These are phyloP conservation scores for Hirschioporus abietinus DNA, from an alignment of 768 basidiomycete species.

Conservation along the genomic window DNA sequence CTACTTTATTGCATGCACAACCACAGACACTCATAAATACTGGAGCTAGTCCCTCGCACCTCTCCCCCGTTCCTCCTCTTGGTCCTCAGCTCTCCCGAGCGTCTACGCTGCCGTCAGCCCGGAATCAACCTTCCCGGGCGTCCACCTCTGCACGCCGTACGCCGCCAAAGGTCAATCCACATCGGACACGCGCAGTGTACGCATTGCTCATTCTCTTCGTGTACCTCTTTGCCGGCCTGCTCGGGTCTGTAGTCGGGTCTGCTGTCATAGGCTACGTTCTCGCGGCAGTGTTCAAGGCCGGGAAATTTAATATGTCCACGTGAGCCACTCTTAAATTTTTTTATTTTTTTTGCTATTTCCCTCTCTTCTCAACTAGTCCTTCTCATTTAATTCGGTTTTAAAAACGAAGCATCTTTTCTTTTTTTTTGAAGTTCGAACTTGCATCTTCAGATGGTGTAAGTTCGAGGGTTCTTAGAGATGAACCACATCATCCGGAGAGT, in stretches of 20 bases:
- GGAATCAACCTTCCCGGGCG: not conserved
- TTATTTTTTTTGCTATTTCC: not conserved
- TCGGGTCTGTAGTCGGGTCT: conserved; percentile 33
- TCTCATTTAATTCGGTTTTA: not conserved
- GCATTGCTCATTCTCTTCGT: conserved; percentile 34
- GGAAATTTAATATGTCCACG: conserved; percentile 37
- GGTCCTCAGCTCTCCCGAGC: not conserved
- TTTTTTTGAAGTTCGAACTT: not conserved
- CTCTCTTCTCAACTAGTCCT: not conserved
- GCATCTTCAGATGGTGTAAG: not conserved
- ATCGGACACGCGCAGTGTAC: conserved; percentile 33
- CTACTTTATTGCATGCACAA: not conserved
- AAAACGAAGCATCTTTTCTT: not conserved
- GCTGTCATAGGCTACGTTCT: conserved; percentile 35
- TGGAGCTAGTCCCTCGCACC: not conserved
- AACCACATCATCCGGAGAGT: not conserved
- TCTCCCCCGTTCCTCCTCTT: not conserved
- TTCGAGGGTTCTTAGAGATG: not conserved
- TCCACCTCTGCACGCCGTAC: not conserved
- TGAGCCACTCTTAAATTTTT: conserved; percentile 19
- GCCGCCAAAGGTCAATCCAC: conserved; percentile 25
- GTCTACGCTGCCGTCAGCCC: not conserved
- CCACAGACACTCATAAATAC: not conserved
- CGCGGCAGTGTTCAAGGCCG: conserved; percentile 32
- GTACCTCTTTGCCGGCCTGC: conserved; percentile 29